Base-by-base conservation (phyloP, 306 rosid genomes). In the Corylus americana region DNA sequence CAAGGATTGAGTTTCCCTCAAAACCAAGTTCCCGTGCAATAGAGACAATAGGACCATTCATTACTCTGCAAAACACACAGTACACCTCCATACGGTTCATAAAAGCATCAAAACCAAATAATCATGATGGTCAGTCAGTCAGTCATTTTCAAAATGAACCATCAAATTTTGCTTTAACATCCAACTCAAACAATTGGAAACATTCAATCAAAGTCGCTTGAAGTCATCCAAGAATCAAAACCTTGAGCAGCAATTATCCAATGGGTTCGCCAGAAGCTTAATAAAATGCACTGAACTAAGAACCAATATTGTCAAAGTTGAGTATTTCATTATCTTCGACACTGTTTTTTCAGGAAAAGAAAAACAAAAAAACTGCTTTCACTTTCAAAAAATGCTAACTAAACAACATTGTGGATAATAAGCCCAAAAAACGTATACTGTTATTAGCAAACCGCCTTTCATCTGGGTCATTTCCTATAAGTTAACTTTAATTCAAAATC, bases 21-120 rank as follows among this genome's bases (percentile, higher is more conserved):
- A 92, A 94, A 77, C 96, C 96, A 44, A 94, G 98, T 61, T 94
- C 98, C 11, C 86, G 90, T 29, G 96, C 96, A 76, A 94, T 80
- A 76, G 96, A 88, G 71, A 92, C 88, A 78, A 92, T 90, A 44
- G 97, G 98, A 70, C 98, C 98, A 78, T 94, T 92, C 97, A 94
- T 81, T 61, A 94, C 96, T 71, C 96, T 94, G 87, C 82, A 74
- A 80, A 78, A 79, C 39, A 71, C 59, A 61, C 83, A 84, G 58
- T 51, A 49, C 55, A 55, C 42, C 74, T 78, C 39, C 53, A 81
- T 51, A 51, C 59, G 31, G 17, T 72, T 78, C 45, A 44, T 71
- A 45, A 20, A 74, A 50, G 17, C 67, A 51, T 48, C 57, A 77
- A 66, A 49, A 47, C 48, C 1, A 48, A 73, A 59, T 58, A 80